Evolutionary conservation across 2,329 filamentous ascomycete species (phyloP), one percentile per base, ranked within the genome.

Genomic region (Sphaerostilbella broomeana): DNA sequence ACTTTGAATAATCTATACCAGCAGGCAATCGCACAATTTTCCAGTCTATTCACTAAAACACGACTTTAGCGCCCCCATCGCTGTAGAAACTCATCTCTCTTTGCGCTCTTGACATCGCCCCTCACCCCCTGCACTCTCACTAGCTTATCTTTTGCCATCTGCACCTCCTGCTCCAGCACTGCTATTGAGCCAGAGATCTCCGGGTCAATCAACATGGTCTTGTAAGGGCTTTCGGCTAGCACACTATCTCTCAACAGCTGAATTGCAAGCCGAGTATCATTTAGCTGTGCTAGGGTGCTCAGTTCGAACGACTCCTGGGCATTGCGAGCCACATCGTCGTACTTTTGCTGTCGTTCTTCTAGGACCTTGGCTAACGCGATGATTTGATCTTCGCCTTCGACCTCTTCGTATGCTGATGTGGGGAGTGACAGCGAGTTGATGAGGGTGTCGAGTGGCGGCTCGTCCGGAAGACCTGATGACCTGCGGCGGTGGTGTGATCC

Each of bases 301-400:
- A 47, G 48, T 50, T 79, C 75, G n/a, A 75, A 70, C 1, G 65
- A 64, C 11, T 67, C 64, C 47, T 79, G 74, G 0, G 68, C 59
- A 44, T 62, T 67, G 4, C 52, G 56, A 2, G 62, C 60, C 5
- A 76, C 64, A 13, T 65, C 68, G 10, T 60, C 57, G 1, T 64
- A 56, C 49, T 74, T 75, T 3, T 41, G 47, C 4, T 51, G 50
- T 12, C 71, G 62, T 6, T 72, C 68, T 0, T 50, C 46, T 2
- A 70, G 51, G 0, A 51, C 57, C 6, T 63, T 62, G 1, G 54
- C 50, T 2, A 73, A 48, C 0, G 52, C 51, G 1, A 59, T 52
- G 2, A 54, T 53, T 36, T 60, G 53, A 0, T 50, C 49, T 4
- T 38, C 38, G 4, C 44, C 42, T 1, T 51, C 49, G 2, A 49